phyloP scores from a whole-genome alignment of 192 early-diverging fungal species.

The Coemansia sp. region DNA sequence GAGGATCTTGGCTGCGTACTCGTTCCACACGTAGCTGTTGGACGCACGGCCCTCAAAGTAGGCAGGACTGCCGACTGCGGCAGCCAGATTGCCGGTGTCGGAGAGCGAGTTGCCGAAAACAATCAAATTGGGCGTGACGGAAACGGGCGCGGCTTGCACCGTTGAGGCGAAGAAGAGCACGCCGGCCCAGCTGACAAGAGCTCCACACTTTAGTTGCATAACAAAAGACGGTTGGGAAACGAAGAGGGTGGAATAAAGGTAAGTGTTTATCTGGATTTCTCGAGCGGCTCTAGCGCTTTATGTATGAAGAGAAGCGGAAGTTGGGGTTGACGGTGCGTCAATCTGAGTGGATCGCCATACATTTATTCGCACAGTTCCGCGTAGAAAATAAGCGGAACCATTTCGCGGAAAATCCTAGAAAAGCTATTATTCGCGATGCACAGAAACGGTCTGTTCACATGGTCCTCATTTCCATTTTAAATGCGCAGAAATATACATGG shows the following conservation, averaged over 20 bases:
- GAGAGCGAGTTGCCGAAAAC: slow-evolving; percentile 51
- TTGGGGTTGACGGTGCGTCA: no score
- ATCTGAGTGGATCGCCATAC: no score
- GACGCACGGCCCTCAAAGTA: slow-evolving; percentile 46
- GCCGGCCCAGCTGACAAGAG: slow-evolving; percentile 17
- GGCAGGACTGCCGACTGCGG: neutral
- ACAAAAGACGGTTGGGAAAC: neutral
- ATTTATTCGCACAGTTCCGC: no score
- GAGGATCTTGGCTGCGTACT: slow-evolving; percentile 42
- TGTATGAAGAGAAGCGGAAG: no score
- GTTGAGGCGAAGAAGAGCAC: slow-evolving; percentile 24
- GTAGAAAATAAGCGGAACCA: no score
- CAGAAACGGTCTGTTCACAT: no score
- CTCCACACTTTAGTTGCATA: slow-evolving; percentile 17
- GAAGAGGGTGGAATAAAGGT: neutral
- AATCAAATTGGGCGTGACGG: slow-evolving; percentile 31
- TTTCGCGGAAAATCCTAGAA: no score
- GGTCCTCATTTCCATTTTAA: no score
- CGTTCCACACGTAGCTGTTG: slow-evolving; percentile 52
- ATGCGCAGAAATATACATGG: no score
- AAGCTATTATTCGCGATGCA: no score
- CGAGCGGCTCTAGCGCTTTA: no score
- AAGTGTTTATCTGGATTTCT: neutral
- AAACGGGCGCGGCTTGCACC: slow-evolving; percentile 26
- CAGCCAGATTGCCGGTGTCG: slow-evolving; percentile 32